Base-by-base conservation (phyloP, 2,329 filamentous ascomycete genomes). In the Fusarium circinatum region DNA sequence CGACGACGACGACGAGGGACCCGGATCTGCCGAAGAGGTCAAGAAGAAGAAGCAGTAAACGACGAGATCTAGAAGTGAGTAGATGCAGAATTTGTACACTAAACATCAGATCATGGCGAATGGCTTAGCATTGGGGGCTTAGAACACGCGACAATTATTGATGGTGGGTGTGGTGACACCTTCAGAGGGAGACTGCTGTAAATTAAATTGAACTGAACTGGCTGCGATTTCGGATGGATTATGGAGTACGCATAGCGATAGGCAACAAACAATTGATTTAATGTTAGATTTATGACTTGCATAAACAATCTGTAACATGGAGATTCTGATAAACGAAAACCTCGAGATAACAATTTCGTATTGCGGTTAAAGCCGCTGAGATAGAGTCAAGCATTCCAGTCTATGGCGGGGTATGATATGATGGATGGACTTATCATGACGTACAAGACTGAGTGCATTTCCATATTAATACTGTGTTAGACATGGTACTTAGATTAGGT, bases 1-100 rank as follows among this genome's bases (percentile, higher is more conserved):
- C 11, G 79, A 83, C 0, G 78, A 83, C 0, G 78, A 82, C 12
- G 77, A 81, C 14, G 44, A 47, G 13, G 73, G 81, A 8, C 41
- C 58, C 24, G 60, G 54, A 30, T 52, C 66, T 48, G 74, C 48
- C 9, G 41, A 79, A 11, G 66, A 79, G n/a, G 76, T 76, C 52
- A 68, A 78, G 22, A 77, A 79, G 67, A 72, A 78, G 57, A 68
- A 75, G 30, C 68, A 78, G 49, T 67, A 48, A 54, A 44, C 22
- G 54, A 60, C 55, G 45, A 60, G 61, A 54, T 36, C 44, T 26
- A 26, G 30, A 62, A 48, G 44, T 22, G 58, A 28, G 39, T 20
- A 34, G 42, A 39, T 24, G 24, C 17, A 30, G 14, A 49, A 11
- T 10, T 30, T 65, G 68, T 57, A 59, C n/a, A 68, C 24, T 68